These are phyloP conservation scores for Stephania japonica DNA, from an alignment of 164 flowering plant genomes.

Conservation along the genomic window DNA sequence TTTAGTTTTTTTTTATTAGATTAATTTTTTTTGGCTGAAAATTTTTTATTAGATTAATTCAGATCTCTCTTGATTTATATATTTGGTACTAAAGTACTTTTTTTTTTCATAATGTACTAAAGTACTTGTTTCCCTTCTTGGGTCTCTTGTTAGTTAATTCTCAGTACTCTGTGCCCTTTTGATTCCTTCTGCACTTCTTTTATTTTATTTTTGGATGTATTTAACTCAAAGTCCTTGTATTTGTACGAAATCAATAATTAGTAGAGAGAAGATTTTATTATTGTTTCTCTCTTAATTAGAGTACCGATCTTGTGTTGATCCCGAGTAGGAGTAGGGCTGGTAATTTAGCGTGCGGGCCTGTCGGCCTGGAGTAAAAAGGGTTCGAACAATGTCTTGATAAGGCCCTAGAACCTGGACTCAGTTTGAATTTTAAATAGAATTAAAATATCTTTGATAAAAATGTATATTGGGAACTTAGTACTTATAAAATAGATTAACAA, in stretches of 20 bases:
- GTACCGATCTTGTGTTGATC: not conserved
- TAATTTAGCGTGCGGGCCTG: too few relatives aligned
- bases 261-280: not conserved
- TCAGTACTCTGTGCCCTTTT: not conserved
- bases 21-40: too few relatives aligned
- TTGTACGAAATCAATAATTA: not conserved
- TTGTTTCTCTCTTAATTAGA: not conserved
- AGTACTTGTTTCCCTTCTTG: not conserved
- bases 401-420: too few relatives aligned
- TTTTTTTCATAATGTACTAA: not conserved
- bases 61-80: not conserved
- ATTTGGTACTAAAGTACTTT: not conserved
- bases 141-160: not conserved
- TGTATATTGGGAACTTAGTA: too few relatives aligned
- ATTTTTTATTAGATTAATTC: too few relatives aligned
- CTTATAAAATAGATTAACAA: too few relatives aligned
- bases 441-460: too few relatives aligned
- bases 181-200: not conserved
- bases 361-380: too few relatives aligned
- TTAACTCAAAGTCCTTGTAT: constrained; percentile 1
- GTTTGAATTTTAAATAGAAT: too few relatives aligned
- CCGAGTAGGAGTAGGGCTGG: too few relatives aligned
- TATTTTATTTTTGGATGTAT: not conserved
- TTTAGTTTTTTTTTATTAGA: too few relatives aligned
- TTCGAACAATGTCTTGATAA: too few relatives aligned